Conservation (phyloP, 2,329 filamentous ascomycete genomes). For the Pseudodiploospora longispora region DNA sequence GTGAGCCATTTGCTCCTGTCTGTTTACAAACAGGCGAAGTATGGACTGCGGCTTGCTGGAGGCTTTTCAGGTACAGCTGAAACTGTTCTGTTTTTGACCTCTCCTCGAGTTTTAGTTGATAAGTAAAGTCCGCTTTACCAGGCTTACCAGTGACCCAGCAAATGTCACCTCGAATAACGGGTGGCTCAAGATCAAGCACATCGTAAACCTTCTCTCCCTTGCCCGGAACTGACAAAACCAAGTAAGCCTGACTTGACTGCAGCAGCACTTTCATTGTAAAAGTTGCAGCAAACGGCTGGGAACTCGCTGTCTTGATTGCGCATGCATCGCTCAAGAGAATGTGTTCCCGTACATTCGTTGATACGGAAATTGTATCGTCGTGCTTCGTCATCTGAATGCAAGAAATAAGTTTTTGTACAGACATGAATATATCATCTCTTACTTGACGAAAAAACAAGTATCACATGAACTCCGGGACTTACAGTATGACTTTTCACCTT, state of each 20-base stretch:
- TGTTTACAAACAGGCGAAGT: not conserved
- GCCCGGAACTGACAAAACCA: slow-evolving; percentile 11
- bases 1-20: too few relatives aligned
- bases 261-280: slow-evolving; percentile 13
- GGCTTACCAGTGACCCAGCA: slow-evolving; percentile 13
- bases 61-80: slow-evolving; percentile 7
- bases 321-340: slow-evolving; percentile 13
- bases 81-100: slow-evolving; percentile 10
- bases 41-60: slow-evolving; percentile 7
- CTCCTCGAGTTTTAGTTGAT: slow-evolving; percentile 14
- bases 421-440: too few relatives aligned
- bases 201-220: slow-evolving; percentile 11
- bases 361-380: not conserved
- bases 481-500: too few relatives aligned
- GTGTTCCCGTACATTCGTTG: slow-evolving; percentile 4
- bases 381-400: not conserved
- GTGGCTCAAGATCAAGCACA: slow-evolving; percentile 14
- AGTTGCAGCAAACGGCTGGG: slow-evolving; percentile 6
- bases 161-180: slow-evolving; percentile 12
- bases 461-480: too few relatives aligned
- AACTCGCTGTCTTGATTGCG: slow-evolving; percentile 6
- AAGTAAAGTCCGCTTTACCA: not conserved
- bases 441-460: too few relatives aligned
- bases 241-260: slow-evolving; percentile 9
- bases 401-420: not conserved